Percentiles rank a stretch among this genome's conserved stretches.
Evolutionary conservation across 257 asterid species (phyloP).

Genomic region (Nemophila menziesii): DNA sequence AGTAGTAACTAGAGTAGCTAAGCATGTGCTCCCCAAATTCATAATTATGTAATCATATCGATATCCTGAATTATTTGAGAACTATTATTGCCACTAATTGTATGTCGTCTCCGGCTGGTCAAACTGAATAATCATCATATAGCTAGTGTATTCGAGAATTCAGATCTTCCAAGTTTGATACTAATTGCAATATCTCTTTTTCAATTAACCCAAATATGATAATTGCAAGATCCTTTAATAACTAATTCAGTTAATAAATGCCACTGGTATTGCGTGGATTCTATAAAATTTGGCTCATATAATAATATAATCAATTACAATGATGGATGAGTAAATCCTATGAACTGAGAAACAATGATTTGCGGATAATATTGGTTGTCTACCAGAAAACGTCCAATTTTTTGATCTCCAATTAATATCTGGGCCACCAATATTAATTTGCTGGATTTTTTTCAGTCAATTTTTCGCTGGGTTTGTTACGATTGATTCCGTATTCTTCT

Average conservation of each 20-base stretch:
- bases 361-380: background rate
- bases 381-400: background rate
- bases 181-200: background rate
- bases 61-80: too few relatives aligned
- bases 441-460: too few relatives aligned
- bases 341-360: background rate
- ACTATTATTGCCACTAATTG: too few relatives aligned
- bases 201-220: background rate
- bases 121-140: background rate
- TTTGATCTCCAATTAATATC: background rate
- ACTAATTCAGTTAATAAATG: background rate
- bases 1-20: too few relatives aligned
- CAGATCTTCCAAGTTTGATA: background rate
- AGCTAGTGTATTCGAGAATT: background rate
- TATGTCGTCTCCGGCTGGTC: background rate
- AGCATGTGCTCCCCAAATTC: too few relatives aligned
- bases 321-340: background rate
- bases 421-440: background rate
- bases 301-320: too few relatives aligned
- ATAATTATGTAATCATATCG: too few relatives aligned
- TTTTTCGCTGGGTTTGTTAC: too few relatives aligned
- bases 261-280: background rate
- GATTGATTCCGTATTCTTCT: too few relatives aligned
- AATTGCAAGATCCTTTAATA: background rate
- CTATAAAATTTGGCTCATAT: background rate